Conservation (phyloP, 2,329 filamentous ascomycete genomes). For the Clathrospora elynae region DNA sequence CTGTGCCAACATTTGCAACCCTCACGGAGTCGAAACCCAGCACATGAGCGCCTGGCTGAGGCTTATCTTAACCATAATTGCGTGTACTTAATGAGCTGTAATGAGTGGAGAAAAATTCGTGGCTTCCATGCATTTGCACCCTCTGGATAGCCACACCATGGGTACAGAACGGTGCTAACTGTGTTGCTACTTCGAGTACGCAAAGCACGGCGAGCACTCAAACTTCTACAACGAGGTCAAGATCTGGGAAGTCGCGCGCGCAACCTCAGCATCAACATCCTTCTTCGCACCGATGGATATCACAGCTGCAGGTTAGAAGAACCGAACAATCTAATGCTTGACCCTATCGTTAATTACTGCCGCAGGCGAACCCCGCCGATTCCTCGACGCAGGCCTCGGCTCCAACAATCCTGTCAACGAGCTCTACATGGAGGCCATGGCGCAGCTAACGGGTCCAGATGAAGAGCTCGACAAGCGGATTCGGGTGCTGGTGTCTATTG, state of each 20-base stretch:
- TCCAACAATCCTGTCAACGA: constrained; percentile 54
- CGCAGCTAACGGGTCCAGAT: not conserved
- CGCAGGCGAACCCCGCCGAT: constrained; percentile 32
- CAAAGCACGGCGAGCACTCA: constrained; percentile 10
- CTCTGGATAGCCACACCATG: too few relatives aligned
- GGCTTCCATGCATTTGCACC: too few relatives aligned
- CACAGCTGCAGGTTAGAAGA: constrained; percentile 34
- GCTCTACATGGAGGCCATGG: constrained; percentile 44
- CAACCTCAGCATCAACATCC: constrained; percentile 21
- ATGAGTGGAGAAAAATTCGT: too few relatives aligned
- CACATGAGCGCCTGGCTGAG: too few relatives aligned
- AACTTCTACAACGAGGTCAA: constrained; percentile 29
- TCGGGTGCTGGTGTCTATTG: constrained; percentile 10
- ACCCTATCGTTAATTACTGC: too few relatives aligned
- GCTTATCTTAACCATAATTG: too few relatives aligned
- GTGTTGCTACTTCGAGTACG: too few relatives aligned
- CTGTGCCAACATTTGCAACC: too few relatives aligned
- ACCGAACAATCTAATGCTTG: too few relatives aligned
- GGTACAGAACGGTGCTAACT: too few relatives aligned
- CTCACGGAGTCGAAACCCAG: too few relatives aligned
- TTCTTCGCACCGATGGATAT: constrained; percentile 42
- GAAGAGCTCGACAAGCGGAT: constrained; percentile 7
- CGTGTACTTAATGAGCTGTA: too few relatives aligned
- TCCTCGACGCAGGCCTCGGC: constrained; percentile 48
- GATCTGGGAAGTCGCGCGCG: constrained; percentile 35